phyloP scores from a whole-genome alignment of 202 grass and related monocot species.

The Zizania palustris region DNA sequence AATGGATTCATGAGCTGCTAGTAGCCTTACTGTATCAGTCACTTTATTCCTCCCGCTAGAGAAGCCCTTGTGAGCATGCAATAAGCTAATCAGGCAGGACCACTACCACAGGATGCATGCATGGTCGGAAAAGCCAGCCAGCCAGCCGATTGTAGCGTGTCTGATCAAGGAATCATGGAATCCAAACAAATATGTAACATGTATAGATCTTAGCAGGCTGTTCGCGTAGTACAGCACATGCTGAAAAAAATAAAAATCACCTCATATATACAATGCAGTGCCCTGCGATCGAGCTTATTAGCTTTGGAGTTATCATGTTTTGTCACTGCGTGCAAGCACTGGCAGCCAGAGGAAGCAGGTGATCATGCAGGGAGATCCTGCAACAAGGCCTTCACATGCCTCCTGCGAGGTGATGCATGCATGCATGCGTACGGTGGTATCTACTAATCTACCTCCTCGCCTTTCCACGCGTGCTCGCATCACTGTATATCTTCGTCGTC shows the following conservation, averaged over 20 bases:
- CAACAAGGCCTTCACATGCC: constrained; percentile 51
- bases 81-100: constrained; percentile 20
- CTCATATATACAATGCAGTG: background rate
- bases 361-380: constrained; percentile 42
- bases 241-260: background rate
- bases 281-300: background rate
- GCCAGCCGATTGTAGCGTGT: constrained; percentile 25
- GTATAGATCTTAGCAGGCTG: constrained; percentile 43
- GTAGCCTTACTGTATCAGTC: too few species aligned
- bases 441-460: too few species aligned
- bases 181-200: background rate
- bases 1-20: background rate
- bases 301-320: constrained; percentile 7
- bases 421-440: constrained; percentile 1
- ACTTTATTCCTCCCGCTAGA: too few species aligned
- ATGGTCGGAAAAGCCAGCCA: constrained; percentile 19
- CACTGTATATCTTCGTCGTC: constrained; percentile 22
- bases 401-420: constrained; percentile 18
- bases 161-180: constrained; percentile 17
- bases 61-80: too few species aligned
- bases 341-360: constrained; percentile 23
- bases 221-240: constrained; percentile 40
- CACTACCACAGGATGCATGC: constrained; percentile 51
- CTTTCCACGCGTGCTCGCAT: constrained; percentile 32
- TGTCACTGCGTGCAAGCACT: constrained; percentile 41